A percentile compares a stretch with the other conserved stretches of the same genome.
Evolutionary conservation across 345 rosid genomes (phyloP).

Genomic region (Moricandia arvensis): DNA sequence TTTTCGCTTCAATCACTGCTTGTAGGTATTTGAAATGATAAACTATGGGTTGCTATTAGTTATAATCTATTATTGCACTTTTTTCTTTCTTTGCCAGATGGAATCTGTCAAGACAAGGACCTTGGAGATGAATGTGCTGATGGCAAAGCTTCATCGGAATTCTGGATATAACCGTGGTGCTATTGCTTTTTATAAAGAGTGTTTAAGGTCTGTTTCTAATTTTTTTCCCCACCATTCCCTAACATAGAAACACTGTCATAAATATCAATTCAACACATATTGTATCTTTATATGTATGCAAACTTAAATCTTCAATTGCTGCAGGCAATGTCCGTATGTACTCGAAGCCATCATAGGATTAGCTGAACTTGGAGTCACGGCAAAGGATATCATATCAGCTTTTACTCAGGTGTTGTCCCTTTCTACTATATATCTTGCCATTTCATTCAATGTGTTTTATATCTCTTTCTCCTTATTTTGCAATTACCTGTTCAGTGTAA

Average conservation of each 20-base stretch:
- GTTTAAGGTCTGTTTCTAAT: constrained; percentile 62
- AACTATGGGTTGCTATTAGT: neutral
- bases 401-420: constrained; percentile 67
- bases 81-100: constrained; percentile 53
- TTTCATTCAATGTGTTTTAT: neutral
- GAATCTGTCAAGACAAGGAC: constrained; percentile 91
- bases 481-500: neutral
- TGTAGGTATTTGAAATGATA: constrained; percentile 9
- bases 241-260: constrained; percentile 12
- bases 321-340: constrained; percentile 86
- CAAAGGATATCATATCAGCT: constrained; percentile 80
- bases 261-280: neutral
- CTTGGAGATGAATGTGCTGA: constrained; percentile 84
- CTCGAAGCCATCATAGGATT: constrained; percentile 84
- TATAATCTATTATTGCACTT: neutral
- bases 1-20: neutral
- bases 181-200: constrained; percentile 83
- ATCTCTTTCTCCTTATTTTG: neutral
- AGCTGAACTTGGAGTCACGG: constrained; percentile 82
- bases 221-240: neutral
- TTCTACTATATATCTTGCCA: too few species aligned
- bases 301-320: neutral
- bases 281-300: neutral
- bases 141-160: constrained; percentile 93
- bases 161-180: constrained; percentile 85